Evolutionary conservation across 2,329 filamentous ascomycete genomes (phyloP), one percentile per base, ranked within the genome.

Genomic region (Stagonosporopsis cucurbitacearum): DNA sequence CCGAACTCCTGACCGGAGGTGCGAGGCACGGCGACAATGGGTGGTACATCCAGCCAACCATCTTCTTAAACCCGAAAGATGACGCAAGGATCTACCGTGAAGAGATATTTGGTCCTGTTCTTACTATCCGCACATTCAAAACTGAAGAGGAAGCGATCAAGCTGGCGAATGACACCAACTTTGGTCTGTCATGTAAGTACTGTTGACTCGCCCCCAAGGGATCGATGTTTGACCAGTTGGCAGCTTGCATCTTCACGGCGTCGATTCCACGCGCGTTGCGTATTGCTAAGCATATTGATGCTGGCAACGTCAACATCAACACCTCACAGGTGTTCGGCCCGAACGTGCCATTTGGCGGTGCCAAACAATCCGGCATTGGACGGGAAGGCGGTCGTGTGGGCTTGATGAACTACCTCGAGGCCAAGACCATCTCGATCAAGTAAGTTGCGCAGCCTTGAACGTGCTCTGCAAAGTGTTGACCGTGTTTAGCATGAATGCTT

Each of bases 31-130:
- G 67, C 13, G 65, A 69, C 6, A 68, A 65, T 42, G 69, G 70
- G 15, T 54, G 60, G 23, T 73, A 63, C 37, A 59, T 73, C 20
- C 57, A 66, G 44, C 71, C 70, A 6, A 71, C 70, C 5, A 68
- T 74, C 40, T 72, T 74, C 54, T 30, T 67, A 15, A 67, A 72
- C 22, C 63, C 69, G 3, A 56, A 55, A 12, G 62, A 64, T 13
- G 66, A 65, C 12, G 54, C 59, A 8, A 61, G 45, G 25, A 67
- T 71, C 19, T 72, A 71, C 43, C 55, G 54, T 20, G 65, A 74
- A 23, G 70, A 74, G 54, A 69, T 74, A 26, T 75, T 74, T 43
- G 72, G 72, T 0, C 72, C 71, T 6, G 69, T 74, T 4, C 39
- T 70, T 19, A 58, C 46, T 2, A 64, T 75, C 9, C 50, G 62